Conservation (phyloP, 2,329 filamentous ascomycete species). For the Penicillium fuscoglaucum region DNA sequence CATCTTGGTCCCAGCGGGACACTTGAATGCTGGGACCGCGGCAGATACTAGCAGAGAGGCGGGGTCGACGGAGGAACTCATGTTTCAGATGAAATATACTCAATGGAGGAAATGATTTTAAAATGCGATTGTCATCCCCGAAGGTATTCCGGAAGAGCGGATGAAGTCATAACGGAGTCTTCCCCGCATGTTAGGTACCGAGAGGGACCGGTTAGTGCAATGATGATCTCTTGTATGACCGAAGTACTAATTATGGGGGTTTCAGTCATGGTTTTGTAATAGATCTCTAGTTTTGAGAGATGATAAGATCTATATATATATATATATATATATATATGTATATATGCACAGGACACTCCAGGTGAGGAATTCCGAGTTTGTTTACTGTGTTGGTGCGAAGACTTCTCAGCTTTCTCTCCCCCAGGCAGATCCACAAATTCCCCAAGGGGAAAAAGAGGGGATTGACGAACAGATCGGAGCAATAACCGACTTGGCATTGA, state of each 20-base stretch:
- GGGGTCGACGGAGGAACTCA: neutral
- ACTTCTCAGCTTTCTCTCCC: no score
- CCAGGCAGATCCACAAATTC: no score
- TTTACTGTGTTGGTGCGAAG: no score
- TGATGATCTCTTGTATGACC: neutral
- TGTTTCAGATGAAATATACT: neutral
- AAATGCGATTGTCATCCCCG: neutral
- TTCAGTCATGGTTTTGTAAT: no score
- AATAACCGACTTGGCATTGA: no score
- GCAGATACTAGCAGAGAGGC: constrained; percentile 3
- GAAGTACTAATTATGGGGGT: neutral
- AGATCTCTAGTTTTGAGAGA: no score
- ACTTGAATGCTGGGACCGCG: constrained; percentile 19
- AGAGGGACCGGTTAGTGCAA: neutral
- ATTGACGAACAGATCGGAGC: no score
- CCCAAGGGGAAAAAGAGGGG: no score
- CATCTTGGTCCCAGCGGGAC: constrained; percentile 46
- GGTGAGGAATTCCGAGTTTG: no score
- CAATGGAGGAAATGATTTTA: neutral
- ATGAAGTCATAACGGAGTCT: neutral
- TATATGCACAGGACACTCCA: no score
- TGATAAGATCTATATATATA: no score
- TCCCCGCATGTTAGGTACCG: neutral
- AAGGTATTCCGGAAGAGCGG: neutral
- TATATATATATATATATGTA: no score